Conservation (phyloP, 2,329 filamentous ascomycete species). For the Leptographium radiaticola region DNA sequence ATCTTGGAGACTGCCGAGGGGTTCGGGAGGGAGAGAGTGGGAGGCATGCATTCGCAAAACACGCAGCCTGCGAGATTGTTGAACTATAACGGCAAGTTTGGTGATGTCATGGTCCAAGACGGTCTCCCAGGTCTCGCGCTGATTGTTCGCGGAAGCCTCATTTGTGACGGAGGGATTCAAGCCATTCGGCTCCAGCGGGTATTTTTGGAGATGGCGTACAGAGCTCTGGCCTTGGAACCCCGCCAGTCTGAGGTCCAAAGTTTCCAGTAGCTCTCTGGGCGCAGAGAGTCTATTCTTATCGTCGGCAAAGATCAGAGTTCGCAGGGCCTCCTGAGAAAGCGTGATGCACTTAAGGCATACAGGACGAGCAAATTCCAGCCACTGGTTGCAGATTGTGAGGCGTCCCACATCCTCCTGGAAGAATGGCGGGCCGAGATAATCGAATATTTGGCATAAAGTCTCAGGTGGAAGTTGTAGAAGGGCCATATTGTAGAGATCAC, state of each 20-base stretch:
- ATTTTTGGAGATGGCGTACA: neutral
- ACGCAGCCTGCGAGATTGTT: neutral
- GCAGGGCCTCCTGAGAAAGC: neutral
- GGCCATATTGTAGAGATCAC: neutral
- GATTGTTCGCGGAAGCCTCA: neutral
- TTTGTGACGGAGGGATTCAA: neutral
- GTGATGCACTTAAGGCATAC: neutral
- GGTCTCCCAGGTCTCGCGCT: neutral
- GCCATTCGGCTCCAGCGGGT: neutral
- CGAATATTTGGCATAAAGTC: neutral
- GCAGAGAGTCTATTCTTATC: neutral
- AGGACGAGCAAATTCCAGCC: neutral
- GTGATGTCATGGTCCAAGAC: neutral
- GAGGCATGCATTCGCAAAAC: neutral
- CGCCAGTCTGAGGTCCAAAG: neutral
- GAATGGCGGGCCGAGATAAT: neutral
- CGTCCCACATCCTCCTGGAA: neutral
- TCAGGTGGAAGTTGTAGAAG: neutral
- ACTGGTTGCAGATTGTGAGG: neutral
- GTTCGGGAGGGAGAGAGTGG: neutral
- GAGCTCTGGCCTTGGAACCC: neutral
- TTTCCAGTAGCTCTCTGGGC: neutral
- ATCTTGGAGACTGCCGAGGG: neutral
- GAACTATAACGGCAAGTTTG: neutral
- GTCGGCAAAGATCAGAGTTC: neutral